A percentile compares a stretch with the other conserved stretches of the same genome.
phyloP scores from a whole-genome alignment of 2,329 filamentous ascomycete species.

The Microcyclosporella mali region DNA sequence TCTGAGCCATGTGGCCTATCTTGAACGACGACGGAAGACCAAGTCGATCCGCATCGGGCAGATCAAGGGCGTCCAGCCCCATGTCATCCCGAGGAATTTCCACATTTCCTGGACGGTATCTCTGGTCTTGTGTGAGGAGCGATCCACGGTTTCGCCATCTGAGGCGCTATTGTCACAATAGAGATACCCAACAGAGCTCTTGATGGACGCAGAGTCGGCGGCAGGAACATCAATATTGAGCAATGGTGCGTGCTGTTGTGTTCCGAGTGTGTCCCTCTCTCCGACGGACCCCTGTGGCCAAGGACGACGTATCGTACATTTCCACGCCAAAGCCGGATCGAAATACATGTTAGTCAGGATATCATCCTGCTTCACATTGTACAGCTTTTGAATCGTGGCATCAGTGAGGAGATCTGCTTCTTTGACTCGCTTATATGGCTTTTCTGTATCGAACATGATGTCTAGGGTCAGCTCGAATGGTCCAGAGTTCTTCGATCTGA shows the following conservation, averaged over 20 bases:
- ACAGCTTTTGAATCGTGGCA: conserved; percentile 25
- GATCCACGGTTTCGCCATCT: conserved; percentile 7
- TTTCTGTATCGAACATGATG: conserved; percentile 41
- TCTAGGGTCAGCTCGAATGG: conserved; percentile 50
- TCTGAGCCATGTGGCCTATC: conserved; percentile 48
- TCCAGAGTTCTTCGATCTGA: conserved; percentile 48
- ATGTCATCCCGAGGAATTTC: conserved; percentile 19
- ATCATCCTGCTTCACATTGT: conserved; percentile 22
- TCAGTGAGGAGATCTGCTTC: conserved; percentile 32
- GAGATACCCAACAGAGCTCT: too few species aligned
- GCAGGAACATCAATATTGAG: too few species aligned
- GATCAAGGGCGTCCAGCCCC: conserved; percentile 15
- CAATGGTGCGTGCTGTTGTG: too few species aligned
- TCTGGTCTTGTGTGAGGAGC: conserved; percentile 20
- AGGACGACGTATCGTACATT: conserved; percentile 39
- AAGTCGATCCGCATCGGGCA: conserved; percentile 15
- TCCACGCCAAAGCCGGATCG: conserved; percentile 44
- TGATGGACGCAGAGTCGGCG: too few species aligned
- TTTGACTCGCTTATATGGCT: conserved; percentile 4
- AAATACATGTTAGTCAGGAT: conserved; percentile 37
- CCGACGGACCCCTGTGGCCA: too few species aligned
- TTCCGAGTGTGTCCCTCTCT: too few species aligned
- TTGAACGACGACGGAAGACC: conserved; percentile 49
- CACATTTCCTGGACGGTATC: conserved; percentile 31
- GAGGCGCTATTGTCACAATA: too few species aligned